A percentile compares a stretch with the other conserved stretches of the same genome.
Conservation (phyloP, 345 rosid genomes). For the Kernera saxatilis region DNA sequence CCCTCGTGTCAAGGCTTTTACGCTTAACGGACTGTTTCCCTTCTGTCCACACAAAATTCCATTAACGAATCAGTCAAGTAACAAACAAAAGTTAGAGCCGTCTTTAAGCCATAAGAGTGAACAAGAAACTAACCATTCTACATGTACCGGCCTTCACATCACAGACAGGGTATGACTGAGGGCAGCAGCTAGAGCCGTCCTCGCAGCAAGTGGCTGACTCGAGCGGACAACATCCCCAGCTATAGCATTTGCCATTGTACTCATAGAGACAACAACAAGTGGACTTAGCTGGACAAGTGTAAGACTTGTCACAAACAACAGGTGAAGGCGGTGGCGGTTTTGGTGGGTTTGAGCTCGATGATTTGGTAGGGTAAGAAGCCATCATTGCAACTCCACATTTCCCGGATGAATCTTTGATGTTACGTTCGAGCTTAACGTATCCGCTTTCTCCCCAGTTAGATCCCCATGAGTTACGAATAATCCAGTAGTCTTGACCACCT, state of each 20-base stretch:
- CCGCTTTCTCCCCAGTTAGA: conserved; percentile 33
- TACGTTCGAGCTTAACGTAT: conserved; percentile 28
- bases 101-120: neutral
- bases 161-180: conserved; percentile 68
- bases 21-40: conserved; percentile 48
- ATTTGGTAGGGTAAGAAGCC: conserved; percentile 33
- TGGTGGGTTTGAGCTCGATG: conserved; percentile 60
- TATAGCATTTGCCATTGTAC: conserved; percentile 51
- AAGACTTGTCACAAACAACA: conserved; percentile 51
- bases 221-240: conserved; percentile 87
- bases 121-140: conserved; percentile 47
- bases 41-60: conserved; percentile 40
- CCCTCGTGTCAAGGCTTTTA: conserved; percentile 44
- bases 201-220: conserved; percentile 88
- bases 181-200: conserved; percentile 77
- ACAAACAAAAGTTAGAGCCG: neutral
- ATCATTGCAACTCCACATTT: conserved; percentile 32
- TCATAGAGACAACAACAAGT: conserved; percentile 75
- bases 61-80: neutral
- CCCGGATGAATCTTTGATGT: conserved; percentile 12
- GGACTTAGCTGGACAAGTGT: conserved; percentile 50
- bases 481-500: conserved; percentile 27
- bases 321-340: conserved; percentile 69
- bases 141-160: conserved; percentile 60
- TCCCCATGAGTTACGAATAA: conserved; percentile 38